phyloP scores from a whole-genome alignment of 352 stramenopile species.

The Pythium vanterpoolii region DNA sequence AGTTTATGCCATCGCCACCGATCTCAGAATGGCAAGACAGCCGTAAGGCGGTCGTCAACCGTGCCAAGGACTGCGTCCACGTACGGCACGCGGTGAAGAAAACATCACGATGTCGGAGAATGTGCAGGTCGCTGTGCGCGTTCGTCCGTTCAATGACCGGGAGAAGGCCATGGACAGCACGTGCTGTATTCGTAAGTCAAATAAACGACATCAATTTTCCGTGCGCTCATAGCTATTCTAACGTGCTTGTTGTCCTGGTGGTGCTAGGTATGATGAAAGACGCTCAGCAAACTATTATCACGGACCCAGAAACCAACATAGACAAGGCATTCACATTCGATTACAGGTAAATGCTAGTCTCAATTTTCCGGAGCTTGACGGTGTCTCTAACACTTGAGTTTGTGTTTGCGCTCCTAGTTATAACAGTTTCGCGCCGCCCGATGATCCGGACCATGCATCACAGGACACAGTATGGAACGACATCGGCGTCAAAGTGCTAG shows the following conservation, averaged over 20 bases:
- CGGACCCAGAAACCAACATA: conserved; percentile 63
- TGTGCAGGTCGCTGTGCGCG: conserved; percentile 79
- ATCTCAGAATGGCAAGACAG: neutral
- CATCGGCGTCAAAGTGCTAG: conserved; percentile 81
- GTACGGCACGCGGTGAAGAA: neutral
- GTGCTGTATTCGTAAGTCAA: conserved; percentile 45
- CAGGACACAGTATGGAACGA: conserved; percentile 86
- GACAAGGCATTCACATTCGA: conserved; percentile 88
- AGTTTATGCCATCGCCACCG: neutral
- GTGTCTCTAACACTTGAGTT: neutral
- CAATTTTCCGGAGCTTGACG: neutral
- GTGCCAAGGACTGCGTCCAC: neutral
- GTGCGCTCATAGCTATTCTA: neutral
- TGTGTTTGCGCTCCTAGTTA: conserved; percentile 44
- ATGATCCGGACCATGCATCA: conserved; percentile 59
- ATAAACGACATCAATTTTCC: neutral
- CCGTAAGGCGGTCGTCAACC: neutral
- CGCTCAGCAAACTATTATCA: conserved; percentile 82
- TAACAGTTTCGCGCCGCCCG: conserved; percentile 64
- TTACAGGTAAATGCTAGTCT: conserved; percentile 47
- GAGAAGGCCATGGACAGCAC: conserved; percentile 72
- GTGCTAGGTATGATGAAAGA: conserved; percentile 70
- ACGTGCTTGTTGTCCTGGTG: neutral
- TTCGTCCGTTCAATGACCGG: conserved; percentile 80
- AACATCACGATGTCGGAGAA: conserved; percentile 63